Base-by-base conservation (phyloP, 2,329 filamentous ascomycete genomes). In the Fusarium nelsonii region DNA sequence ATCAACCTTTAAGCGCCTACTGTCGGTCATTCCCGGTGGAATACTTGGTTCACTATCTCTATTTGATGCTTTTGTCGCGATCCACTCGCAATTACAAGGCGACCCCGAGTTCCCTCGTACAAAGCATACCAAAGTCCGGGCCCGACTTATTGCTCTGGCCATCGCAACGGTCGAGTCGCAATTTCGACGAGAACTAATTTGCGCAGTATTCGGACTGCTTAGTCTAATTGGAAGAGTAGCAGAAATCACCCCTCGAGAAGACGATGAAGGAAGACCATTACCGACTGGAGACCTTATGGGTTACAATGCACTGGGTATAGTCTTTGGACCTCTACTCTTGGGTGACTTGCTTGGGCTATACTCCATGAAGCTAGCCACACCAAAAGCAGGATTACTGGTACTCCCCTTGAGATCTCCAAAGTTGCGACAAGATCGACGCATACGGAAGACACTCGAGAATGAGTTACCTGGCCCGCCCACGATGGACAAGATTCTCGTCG, bases 1-100 rank as follows among this genome's bases (percentile, higher is more conserved):
- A 4, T 89, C 88, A 3, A 84, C 87, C 0, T 91, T 92, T 77
- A 92, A 92, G 72, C 85, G 83, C 14, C 81, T 92, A n/a, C 79
- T 92, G 1, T 83, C 84, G 0, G 86, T 86, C 1, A 75, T 92
- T 1, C 89, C 89, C 0, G 89, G 89, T 0, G 90, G 90, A 0
- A 88, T 92, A 40, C 79, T 92, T 1, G 90, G 90, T 6, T 89
- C 88, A 1, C 72, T 90, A 15, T 76, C 82, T 2, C 75, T 91
- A 1, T 90, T 91, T 56, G 87, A 91, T 63, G 84, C 87, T 0
- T 75, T 92, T 14, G 84, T 90, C 11, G 85, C 85, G 12, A 88
- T 91, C 16, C 83, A 89, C 60, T 85, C 82, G 18, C 85, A 88
- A 58, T 77, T 90, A 12, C 79, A 83, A 57, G 79, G 81, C 2